These are phyloP conservation scores for Plantago elongata DNA, from an alignment of 257 asterid genomes.

Conservation along the genomic window DNA sequence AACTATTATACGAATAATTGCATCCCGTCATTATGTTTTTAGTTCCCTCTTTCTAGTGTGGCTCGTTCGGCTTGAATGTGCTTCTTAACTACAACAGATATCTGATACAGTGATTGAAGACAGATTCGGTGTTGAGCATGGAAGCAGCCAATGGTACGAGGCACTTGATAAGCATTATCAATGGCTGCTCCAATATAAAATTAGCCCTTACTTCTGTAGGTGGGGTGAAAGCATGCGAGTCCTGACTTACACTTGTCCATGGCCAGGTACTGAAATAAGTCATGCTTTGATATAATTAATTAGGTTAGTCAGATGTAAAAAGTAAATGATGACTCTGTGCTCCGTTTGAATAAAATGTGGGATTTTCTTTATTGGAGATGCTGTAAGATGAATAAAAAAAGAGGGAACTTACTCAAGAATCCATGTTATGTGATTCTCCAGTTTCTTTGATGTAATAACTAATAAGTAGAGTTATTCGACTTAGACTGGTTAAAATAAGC, in stretches of 20 bases:
- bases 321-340: slow-evolving; percentile 1
- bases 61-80: too few relatives aligned
- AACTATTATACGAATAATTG: slow-evolving; percentile 7
- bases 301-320: slow-evolving; percentile 7
- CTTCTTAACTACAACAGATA: slow-evolving; percentile 57
- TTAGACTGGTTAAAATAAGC: background rate
- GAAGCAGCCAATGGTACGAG: slow-evolving; percentile 87
- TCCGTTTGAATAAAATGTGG: background rate
- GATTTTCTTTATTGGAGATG: background rate
- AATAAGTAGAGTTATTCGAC: slow-evolving; percentile 12
- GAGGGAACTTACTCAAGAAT: background rate
- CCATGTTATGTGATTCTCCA: background rate
- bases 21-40: background rate
- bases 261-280: slow-evolving; percentile 77
- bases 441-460: slow-evolving; percentile 14
- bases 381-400: background rate
- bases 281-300: background rate
- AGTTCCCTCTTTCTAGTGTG: too few relatives aligned
- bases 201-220: slow-evolving; percentile 97
- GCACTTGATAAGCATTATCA: slow-evolving; percentile 84
- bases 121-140: slow-evolving; percentile 94
- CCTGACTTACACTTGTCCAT: slow-evolving; percentile 92
- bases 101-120: slow-evolving; percentile 98
- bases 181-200: slow-evolving; percentile 91
- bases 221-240: slow-evolving; percentile 98